Evolutionary conservation across 257 asterid genomes (phyloP).

Genomic region (Lavandula angustifolia): DNA sequence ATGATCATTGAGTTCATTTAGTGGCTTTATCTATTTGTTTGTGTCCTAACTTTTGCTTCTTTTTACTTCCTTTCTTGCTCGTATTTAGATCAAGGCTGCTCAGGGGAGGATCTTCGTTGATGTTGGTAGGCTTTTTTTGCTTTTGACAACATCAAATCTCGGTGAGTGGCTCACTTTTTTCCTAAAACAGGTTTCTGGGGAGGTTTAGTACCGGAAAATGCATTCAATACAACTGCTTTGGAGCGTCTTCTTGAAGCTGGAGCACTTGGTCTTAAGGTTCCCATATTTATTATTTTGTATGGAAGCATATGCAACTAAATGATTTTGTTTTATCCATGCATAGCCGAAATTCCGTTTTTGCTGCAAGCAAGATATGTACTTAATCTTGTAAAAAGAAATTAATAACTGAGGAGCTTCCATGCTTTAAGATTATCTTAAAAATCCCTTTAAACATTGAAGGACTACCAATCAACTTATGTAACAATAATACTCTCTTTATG

Average conservation of each 20-base stretch:
- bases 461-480: background rate
- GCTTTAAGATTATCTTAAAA: background rate
- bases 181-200: conserved; percentile 89
- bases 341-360: background rate
- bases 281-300: conserved; percentile 17
- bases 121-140: conserved; percentile 65
- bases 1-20: background rate
- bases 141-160: background rate
- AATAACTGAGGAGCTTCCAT: background rate
- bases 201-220: conserved; percentile 96
- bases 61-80: conserved; percentile 14
- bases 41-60: conserved; percentile 16
- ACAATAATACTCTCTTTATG: background rate
- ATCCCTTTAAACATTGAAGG: background rate
- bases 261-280: conserved; percentile 95
- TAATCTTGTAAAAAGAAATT: background rate
- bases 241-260: conserved; percentile 89
- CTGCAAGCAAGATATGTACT: background rate
- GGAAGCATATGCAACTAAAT: background rate
- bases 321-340: background rate
- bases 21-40: background rate
- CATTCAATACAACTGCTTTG: conserved; percentile 66
- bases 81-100: conserved; percentile 74
- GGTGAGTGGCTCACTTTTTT: too few species aligned
- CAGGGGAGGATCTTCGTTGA: conserved; percentile 80